phyloP scores from a whole-genome alignment of 2,329 filamentous ascomycete genomes.

The Penicillium sp. region DNA sequence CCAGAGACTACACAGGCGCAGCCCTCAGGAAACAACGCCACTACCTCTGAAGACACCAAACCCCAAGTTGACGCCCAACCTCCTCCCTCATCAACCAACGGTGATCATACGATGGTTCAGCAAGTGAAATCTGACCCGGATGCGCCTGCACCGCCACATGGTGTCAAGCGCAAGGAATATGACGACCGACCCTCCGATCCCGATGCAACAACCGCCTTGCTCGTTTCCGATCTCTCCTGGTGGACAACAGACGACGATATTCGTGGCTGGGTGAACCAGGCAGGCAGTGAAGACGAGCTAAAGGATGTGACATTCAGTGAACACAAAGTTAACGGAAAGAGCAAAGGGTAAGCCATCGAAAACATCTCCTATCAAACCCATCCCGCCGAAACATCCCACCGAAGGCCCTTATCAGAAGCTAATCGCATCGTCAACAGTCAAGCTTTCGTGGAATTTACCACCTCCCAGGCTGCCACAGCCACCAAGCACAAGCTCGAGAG shows the following conservation, averaged over 20 bases:
- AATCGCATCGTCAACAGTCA: slow-evolving; percentile 50
- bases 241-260: slow-evolving; percentile 97
- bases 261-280: slow-evolving; percentile 78
- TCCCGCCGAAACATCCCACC: neutral
- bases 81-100: slow-evolving; percentile 4
- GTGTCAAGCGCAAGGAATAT: slow-evolving; percentile 62
- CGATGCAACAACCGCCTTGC: slow-evolving; percentile 68
- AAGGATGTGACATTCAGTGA: slow-evolving; percentile 96
- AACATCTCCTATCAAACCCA: neutral
- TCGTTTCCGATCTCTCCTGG: slow-evolving; percentile 91
- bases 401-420: neutral
- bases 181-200: slow-evolving; percentile 59
- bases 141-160: slow-evolving; percentile 44
- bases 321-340: slow-evolving; percentile 98
- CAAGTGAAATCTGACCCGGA: slow-evolving; percentile 21
- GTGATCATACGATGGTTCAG: slow-evolving; percentile 15
- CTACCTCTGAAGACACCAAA: neutral
- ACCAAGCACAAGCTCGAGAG: slow-evolving; percentile 79
- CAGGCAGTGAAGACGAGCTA: slow-evolving; percentile 78
- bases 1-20: neutral
- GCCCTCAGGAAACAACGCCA: neutral
- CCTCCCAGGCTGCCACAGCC: slow-evolving; percentile 81
- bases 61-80: slow-evolving; percentile 4
- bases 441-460: slow-evolving; percentile 82
- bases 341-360: slow-evolving; percentile 73